Base-by-base conservation (phyloP, 2,329 filamentous ascomycete species). In the Mariannaea sp. region DNA sequence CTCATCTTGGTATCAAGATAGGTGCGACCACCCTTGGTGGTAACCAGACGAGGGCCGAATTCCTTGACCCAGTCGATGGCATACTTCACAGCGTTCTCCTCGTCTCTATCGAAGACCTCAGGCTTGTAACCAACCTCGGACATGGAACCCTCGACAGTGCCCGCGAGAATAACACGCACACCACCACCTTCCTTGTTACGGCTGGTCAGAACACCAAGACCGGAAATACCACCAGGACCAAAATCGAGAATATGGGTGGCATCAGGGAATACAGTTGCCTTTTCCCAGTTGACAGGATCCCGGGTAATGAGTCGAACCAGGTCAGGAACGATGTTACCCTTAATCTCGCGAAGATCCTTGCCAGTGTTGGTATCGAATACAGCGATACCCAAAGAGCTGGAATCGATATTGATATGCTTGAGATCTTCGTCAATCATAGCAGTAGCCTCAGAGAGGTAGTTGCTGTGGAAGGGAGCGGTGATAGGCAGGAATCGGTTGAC, bases 151-250 rank as follows among this genome's bases (percentile, higher is more conserved):
- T 93, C 90, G 66, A 99, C 88, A n/a, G 91, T 84, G 59, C 95
- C 94, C 36, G 92, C 94, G 53, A 99, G 82, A 61, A 99, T 96
- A 61, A 99, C 92, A 56, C 93, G 91, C 29, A 99, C 94, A 67
- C 94, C 94, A 53, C 92, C 97, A 59, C 94, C 94, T 73, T 99
- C 95, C 80, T 99, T 99, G 82, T 97, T 99, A 66, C 94, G 90
- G 80, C 96, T 97, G 53, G 94, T 99, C 59, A 99, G 80, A 39
- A 96, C 90, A 68, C 94, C 95, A 17, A 99, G 86, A 60, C 95
- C 95, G 19, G 94, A 99, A 60, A 97, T 94, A 58, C 94, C 95
- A 68, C 94, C 94, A 17, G 94, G 94, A 40, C 95, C 94, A 65
- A 99, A 97, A 76, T 99, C 94, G 46, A 99, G 78, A 51, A 99